Base-by-base conservation (phyloP, 495 filamentous ascomycete genomes). In the Sphaerosporella brunnea region DNA sequence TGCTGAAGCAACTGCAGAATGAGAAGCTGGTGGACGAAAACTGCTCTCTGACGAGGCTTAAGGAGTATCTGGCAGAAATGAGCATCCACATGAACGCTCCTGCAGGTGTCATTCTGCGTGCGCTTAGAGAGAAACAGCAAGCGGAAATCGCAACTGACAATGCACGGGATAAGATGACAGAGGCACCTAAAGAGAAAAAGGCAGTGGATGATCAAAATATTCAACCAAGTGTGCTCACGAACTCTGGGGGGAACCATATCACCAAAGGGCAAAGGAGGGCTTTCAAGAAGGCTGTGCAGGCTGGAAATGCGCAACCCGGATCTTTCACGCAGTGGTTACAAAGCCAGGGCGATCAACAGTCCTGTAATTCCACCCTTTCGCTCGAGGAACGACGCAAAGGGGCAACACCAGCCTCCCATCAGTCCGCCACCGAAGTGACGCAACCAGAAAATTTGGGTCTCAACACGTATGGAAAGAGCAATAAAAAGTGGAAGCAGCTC, bases 1-100 rank as follows among this genome's bases (percentile, higher is more conserved):
- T 54, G 21, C 44, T 58, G 11, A 37, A 36, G 8, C 43, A 34
- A 18, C 39, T 59, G 18, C 34, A 49, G 20, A 34, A 44, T 15
- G 15, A 25, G 8, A 51, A 54, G 1, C 16, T 51, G 10, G 35
- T 59, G 8, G 50, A 37, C 32, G 4, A 25, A 8, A 28, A 18
- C 18, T 37, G 9, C 16, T 9, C 8, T 5, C 15, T 37, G 9
- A 5, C 35, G 15, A 4, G 15, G 4, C 16, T 37, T 5, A 37
- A 8, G 4, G 16, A 7, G 16, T 37, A 5, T 5, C 35, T 37
- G 7, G 28, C 28, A 32, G 35, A 37, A 9, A 37, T 37, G n/a
- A n/a, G n/a, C n/a, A n/a, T n/a, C n/a, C n/a, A n/a, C 8, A 37
- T 11, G 35, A 18, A 37, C 35, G 5, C 5, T 9, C 8, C 35